phyloP scores from a whole-genome alignment of 164 flowering plant genomes.

The Vitis riparia region DNA sequence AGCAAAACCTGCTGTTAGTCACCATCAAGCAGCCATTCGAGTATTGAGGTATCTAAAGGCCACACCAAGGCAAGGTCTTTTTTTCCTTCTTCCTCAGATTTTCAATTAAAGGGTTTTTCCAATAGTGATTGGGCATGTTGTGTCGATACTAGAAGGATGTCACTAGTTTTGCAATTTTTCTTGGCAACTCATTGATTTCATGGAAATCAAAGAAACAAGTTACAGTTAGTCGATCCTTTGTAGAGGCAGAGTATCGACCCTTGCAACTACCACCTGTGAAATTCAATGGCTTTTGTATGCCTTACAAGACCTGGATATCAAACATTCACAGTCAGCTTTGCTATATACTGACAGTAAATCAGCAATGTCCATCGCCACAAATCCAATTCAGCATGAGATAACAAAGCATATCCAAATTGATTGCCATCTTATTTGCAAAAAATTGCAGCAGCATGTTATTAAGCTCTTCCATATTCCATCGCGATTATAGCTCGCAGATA shows the following conservation, averaged over 20 bases:
- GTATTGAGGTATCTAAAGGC: slow-evolving; percentile 3
- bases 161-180: slow-evolving; percentile 3
- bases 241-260: slow-evolving; percentile 10
- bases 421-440: no score
- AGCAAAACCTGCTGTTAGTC: neutral
- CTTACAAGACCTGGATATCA: no score
- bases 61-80: neutral
- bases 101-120: neutral
- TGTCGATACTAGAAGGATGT: neutral
- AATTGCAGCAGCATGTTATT: no score
- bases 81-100: neutral
- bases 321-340: no score
- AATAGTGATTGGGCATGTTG: slow-evolving; percentile 9
- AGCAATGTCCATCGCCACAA: no score
- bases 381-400: no score
- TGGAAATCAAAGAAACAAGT: slow-evolving; percentile 7
- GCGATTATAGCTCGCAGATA: no score
- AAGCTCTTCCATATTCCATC: no score
- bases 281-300: no score
- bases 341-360: no score
- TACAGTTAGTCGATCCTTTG: neutral
- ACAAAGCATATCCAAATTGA: no score
- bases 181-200: neutral
- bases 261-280: neutral
- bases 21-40: neutral